Evolutionary conservation across 2,329 filamentous ascomycete genomes (phyloP).

Genomic region (Cladosporium sp.): DNA sequence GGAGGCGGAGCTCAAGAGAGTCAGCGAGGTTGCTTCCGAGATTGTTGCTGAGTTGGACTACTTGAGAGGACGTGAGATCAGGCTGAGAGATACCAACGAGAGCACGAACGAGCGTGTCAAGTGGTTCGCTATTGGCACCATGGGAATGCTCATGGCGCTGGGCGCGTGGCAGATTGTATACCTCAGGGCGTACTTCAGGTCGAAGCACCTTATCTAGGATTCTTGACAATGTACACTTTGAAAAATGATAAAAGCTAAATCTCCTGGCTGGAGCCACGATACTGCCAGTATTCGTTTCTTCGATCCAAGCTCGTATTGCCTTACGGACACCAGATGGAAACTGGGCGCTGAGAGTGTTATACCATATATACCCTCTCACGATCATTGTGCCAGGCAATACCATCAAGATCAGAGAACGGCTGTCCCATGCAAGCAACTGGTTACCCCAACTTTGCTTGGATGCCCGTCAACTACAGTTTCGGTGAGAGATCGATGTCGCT

Average conservation of each 20-base stretch:
- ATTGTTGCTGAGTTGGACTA: conserved; percentile 97
- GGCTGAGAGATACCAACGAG: conserved; percentile 97
- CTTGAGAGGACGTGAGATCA: conserved; percentile 85
- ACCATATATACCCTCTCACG: not conserved
- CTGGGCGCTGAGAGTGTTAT: not conserved
- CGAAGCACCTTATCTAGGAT: conserved; percentile 55
- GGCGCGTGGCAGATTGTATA: conserved; percentile 98
- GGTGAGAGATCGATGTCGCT: not conserved
- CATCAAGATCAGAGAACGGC: not conserved
- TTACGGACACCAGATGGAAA: not conserved
- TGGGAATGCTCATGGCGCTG: conserved; percentile 83
- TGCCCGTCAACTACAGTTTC: not conserved
- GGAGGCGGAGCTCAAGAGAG: conserved; percentile 88
- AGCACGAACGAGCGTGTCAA: conserved; percentile 98
- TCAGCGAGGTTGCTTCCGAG: conserved; percentile 88
- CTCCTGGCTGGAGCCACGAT: not conserved
- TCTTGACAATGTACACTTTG: conserved; percentile 7
- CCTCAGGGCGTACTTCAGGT: conserved; percentile 94
- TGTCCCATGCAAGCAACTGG: not conserved
- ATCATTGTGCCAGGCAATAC: no score
- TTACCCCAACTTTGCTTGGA: no score
- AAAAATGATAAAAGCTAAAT: not conserved
- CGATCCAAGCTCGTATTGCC: not conserved
- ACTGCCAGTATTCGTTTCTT: not conserved
- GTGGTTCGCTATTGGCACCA: conserved; percentile 95